Base-by-base conservation (phyloP, 2,329 filamentous ascomycete species). In the Cladosporium halotolerans region DNA sequence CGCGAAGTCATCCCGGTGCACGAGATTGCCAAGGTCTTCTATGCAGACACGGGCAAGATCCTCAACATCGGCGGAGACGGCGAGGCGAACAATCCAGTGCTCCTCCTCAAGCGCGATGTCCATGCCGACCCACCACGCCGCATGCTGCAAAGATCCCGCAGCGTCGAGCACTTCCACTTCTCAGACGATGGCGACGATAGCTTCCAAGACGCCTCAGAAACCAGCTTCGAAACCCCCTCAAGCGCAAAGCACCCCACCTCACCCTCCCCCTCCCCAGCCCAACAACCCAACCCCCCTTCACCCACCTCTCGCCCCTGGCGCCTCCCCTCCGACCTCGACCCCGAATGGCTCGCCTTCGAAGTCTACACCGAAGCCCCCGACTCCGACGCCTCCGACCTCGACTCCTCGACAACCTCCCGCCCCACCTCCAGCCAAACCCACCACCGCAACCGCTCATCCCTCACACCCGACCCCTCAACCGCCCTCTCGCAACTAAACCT, bases 271-370 rank as follows among this genome's bases (percentile, higher is more conserved):
- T 6, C 19, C 3, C 16, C 16, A n/a, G 39, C 9, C 16, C 43
- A 45, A 10, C 23, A 28, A 28, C 23, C 23, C 23, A 7, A 5
- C 7, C 16, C 44, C 14, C 43, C 51, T 5, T 18, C 36, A 11
- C 8, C 9, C 23, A 48, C 11, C 11, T 11, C 19, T 43, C 42
- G 42, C 5, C 68, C 73, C 7, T 85, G 82, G 79, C 73, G 75
- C 9, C 73, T 95, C 2, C 89, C 89, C 0, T 76, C 78, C 1
- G 86, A 90, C 55, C 75, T 96, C 0, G 91, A 96, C 60, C 83
- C 86, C 0, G 91, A 95, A 69, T 96, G 91, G 91, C 81, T 96
- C 59, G 91, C 91, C 0, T 82, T 96, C 13, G 89, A 96, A 66
- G 88, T 96, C 1, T 93, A 85, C 65, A 79, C 81, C 13, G 84